Evolutionary conservation across 2,329 filamentous ascomycete species (phyloP), one percentile per base, ranked within the genome.

Genomic region (Colletotrichum sojae): DNA sequence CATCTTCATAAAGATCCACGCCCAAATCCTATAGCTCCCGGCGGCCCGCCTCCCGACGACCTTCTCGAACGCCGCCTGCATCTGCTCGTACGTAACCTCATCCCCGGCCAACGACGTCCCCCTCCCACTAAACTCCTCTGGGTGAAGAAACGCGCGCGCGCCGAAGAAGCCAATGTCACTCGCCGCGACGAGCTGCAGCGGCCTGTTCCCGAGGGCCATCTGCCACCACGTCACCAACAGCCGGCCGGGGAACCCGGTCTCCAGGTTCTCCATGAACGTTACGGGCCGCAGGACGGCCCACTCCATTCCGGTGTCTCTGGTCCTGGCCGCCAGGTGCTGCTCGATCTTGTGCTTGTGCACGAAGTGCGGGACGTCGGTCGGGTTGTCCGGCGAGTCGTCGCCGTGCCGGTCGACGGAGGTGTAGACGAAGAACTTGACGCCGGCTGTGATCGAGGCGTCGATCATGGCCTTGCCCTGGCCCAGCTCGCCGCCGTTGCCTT

Each of bases 391-490:
- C 55, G 83, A 84, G 48, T 82, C 83, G 57, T 84, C 82, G 20
- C 89, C 88, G 53, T 86, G 85, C 27, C 89, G 87, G 67, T 91
- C 90, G 8, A 90, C 87, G 48, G 85, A 89, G 0, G 83, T 84
- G 77, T 90, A 91, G 63, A 92, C 84, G 72, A 91, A 89, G 74
- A 87, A 83, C 63, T 84, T 81, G 55, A 90, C 86, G 12, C 82
- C 82, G 39, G 87, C 78, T 31, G 85, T 83, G 54, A 91, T 72
- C 0, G 87, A 82, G 2, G 84, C 86, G 62, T 90, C 85, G 52
- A 90, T 79, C 1, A 92, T 76, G 0, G 79, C 81, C 57, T 85
- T 90, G 52, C 89, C 89, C 75, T 91, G 88, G 1, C 72, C 57
- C 4, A 55, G 67, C 64, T 86, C 81, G 77, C 88, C 86, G 71